phyloP scores from a whole-genome alignment of 2,329 filamentous ascomycete species.

The Stachybotrys chartarum region DNA sequence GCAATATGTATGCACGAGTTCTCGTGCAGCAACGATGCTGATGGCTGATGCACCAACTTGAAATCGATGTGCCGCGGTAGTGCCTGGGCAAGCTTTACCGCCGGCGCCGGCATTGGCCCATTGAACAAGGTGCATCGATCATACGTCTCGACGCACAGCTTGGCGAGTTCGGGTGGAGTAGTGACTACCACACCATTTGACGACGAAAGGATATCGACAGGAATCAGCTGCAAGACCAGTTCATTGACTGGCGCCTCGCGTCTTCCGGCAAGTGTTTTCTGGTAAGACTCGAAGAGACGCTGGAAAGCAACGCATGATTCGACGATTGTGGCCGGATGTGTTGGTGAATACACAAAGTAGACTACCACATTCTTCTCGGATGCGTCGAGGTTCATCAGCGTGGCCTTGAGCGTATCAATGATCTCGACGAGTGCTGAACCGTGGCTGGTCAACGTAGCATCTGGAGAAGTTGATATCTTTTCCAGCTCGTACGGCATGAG shows the following conservation, averaged over 20 bases:
- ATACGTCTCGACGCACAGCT: conserved; percentile 67
- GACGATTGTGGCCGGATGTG: conserved; percentile 52
- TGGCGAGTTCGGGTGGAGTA: conserved; percentile 49
- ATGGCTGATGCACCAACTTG: conserved; percentile 59
- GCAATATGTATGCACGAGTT: conserved; percentile 76
- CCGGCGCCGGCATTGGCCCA: conserved; percentile 55
- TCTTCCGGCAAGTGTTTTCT: conserved; percentile 34
- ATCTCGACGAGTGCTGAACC: conserved; percentile 40
- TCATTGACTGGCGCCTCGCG: conserved; percentile 47
- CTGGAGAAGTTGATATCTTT: conserved; percentile 32
- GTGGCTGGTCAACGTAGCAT: conserved; percentile 31
- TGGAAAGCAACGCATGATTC: conserved; percentile 71
- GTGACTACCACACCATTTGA: conserved; percentile 56
- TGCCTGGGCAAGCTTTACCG: conserved; percentile 64
- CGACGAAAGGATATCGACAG: conserved; percentile 60
- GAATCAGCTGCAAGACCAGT: conserved; percentile 70
- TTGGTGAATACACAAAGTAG: conserved; percentile 67
- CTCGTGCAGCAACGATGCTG: conserved; percentile 67
- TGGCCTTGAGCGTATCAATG: conserved; percentile 40
- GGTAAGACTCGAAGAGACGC: conserved; percentile 56
- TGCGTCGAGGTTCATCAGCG: conserved; percentile 32
- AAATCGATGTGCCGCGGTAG: conserved; percentile 70
- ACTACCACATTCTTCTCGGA: conserved; percentile 61
- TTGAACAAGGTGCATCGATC: conserved; percentile 60
- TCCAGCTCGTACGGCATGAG: conserved; percentile 44